phyloP scores from a whole-genome alignment of 139 green algal species.

The Gonium pectorale region DNA sequence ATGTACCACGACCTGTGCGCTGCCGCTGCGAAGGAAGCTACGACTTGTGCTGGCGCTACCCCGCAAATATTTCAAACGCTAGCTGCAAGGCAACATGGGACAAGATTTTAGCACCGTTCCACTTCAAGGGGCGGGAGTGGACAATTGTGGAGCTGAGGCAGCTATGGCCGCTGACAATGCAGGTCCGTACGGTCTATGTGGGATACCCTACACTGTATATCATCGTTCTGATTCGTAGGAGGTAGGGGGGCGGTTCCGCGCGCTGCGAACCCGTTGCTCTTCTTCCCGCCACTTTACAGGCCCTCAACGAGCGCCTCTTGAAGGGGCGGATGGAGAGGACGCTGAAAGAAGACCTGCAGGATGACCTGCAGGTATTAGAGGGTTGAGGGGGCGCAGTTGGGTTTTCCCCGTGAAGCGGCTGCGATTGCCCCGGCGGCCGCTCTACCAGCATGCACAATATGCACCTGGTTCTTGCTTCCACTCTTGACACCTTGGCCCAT shows the following conservation, averaged over 20 bases:
- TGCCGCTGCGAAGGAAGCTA: constrained; percentile 27
- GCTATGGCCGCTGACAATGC: constrained; percentile 31
- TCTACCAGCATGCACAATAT: neutral
- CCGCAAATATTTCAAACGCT: neutral
- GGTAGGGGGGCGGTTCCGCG: too few relatives aligned
- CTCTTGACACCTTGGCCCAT: too few relatives aligned
- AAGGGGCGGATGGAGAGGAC: constrained; percentile 37
- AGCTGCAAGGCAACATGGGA: constrained; percentile 31
- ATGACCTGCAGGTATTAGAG: constrained; percentile 42
- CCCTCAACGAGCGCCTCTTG: constrained; percentile 21
- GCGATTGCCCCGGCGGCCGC: neutral
- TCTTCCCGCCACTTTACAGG: neutral
- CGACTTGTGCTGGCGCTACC: constrained; percentile 40
- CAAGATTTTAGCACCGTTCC: constrained; percentile 7
- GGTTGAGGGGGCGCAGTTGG: too few relatives aligned
- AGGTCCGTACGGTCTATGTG: too few relatives aligned
- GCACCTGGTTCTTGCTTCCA: too few relatives aligned
- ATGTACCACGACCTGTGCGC: neutral
- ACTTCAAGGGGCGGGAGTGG: constrained; percentile 20
- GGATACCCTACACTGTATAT: too few relatives aligned
- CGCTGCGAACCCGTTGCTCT: too few relatives aligned
- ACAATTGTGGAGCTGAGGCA: constrained; percentile 25
- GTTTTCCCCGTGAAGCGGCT: neutral
- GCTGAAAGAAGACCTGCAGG: constrained; percentile 39
- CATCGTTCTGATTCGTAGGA: too few relatives aligned